Evolutionary conservation across 352 stramenopile species (phyloP), one percentile per base, ranked within the genome.

Genomic region (Albugo candida): DNA sequence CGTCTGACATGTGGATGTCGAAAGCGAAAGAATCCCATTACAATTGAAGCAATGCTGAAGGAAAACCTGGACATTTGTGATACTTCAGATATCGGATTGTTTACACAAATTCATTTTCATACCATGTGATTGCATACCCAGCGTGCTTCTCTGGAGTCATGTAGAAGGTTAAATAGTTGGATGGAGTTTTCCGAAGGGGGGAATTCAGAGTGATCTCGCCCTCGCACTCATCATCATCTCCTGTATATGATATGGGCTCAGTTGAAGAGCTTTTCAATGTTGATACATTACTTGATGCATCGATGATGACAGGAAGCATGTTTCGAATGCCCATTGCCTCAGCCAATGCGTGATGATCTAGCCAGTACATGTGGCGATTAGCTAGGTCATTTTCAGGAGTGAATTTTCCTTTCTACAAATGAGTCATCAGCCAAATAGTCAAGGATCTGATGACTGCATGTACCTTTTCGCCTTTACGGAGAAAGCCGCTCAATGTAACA

Each of bases 111-210:
- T 10, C 3, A 3, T 19, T 24, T 10, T 10, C 38, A 40, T 71
- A 91, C 78, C 78, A 92, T 5, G 76, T 92, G 19, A 64, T 69
- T 2, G 78, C 78, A 44, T 92, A 92, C 35, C 70, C 76, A 3
- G 70, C 75, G 56, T 92, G 78, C 56, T 88, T 92, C 45, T 76
- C 63, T 18, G 78, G 78, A 5, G 78, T 87, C 78, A 92, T 92
- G 73, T 92, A 88, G 52, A 92, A 92, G 43, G 83, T 72, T 48
- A 81, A 51, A 59, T 87, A 92, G 35, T 72, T 85, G 17, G 66
- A 58, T 24, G 85, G 58, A 37, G 61, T 81, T 56, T 92, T 92
- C 53, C 71, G 73, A 17, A 85, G 41, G 3, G 71, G 75, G 21
- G 81, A 64, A 10, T 66, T 51, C 10, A 84, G 50, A 10, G 71